Evolutionary conservation across 1,139 yeast species (phyloP), one percentile per base, ranked within the genome.

Genomic region (Hemisphaericaspora xylanilytica): DNA sequence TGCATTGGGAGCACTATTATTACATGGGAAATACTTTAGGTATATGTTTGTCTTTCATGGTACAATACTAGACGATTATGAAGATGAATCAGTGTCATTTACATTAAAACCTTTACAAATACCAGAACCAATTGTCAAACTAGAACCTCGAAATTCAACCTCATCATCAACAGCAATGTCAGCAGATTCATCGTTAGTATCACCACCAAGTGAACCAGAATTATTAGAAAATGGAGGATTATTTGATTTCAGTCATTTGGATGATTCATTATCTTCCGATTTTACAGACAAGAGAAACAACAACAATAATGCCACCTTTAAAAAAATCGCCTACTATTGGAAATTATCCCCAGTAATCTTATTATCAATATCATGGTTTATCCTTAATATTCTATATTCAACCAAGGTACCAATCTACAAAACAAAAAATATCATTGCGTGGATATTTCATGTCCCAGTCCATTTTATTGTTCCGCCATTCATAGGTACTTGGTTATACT

Each of bases 381-480:
- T 65, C 0, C 55, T 73, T 24, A 76, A 76, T 49, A 7, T 68
- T 1, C 67, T 56, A 27, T 67, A 70, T 45, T 48, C 53, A 27
- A 58, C 70, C 37, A 61, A 70, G n/a, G 51, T 54, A 26, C 59
- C 66, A n/a, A 43, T 58, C 18, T 46, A 46, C 42, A 52, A 57
- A 14, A 45, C 50, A 25, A 71, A 74, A 47, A 86, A 81, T 52
- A 48, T 79, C 16, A 42, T 69, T 21, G 81, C 86, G 2, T 78
- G 85, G 81, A 55, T 70, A 32, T 75, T 78, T 30, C 80, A 81
- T 51, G 84, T 80, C 8, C 54, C 80, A 16, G 67, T 77, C 27
- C 87, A 81, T 54, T 65, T 80, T 34, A 63, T 74, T 21, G 77
- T 73, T 4, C 85, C 86, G 1, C 72, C 81, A n/a, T 55, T 79